Percentiles rank a stretch among this genome's conserved stretches.
Evolutionary conservation across 2,329 filamentous ascomycete genomes (phyloP).

Genomic region (Fusarium falciforme): DNA sequence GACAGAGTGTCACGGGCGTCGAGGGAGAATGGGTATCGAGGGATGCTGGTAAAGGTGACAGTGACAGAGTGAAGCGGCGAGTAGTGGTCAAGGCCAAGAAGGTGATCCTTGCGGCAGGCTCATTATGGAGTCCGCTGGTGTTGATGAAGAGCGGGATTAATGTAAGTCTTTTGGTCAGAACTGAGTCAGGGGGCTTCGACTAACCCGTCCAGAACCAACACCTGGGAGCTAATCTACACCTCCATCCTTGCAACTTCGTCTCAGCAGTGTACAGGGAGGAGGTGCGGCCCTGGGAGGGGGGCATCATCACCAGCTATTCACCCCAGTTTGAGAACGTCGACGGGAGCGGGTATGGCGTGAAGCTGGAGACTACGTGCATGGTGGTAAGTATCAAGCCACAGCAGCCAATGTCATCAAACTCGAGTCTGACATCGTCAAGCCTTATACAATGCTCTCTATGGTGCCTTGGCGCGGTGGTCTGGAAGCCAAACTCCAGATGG

Average conservation of each 20-base stretch:
- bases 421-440: conserved; percentile 55
- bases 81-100: conserved; percentile 82
- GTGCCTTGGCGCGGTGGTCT: conserved; percentile 76
- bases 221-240: conserved; percentile 82
- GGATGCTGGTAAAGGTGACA: conserved; percentile 69
- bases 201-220: conserved; percentile 71
- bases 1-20: conserved; percentile 75
- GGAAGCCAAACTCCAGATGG: conserved; percentile 77
- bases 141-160: conserved; percentile 82
- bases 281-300: conserved; percentile 76
- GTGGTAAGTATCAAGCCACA: conserved; percentile 54
- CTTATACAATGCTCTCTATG: conserved; percentile 70
- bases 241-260: conserved; percentile 78
- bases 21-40: conserved; percentile 80
- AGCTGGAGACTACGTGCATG: conserved; percentile 83
- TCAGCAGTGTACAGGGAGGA: conserved; percentile 76
- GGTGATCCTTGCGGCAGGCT: conserved; percentile 82
- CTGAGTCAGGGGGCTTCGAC: conserved; percentile 10
- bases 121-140: conserved; percentile 80
- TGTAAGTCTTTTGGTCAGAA: conserved; percentile 52
- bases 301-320: conserved; percentile 83
- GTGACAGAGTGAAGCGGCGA: conserved; percentile 64
- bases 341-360: conserved; percentile 81
- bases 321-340: conserved; percentile 85
- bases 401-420: conserved; percentile 2